A percentile compares a stretch with the other conserved stretches of the same genome.
phyloP scores from a whole-genome alignment of 2,329 filamentous ascomycete genomes.

The Aureobasidium pullulans region DNA sequence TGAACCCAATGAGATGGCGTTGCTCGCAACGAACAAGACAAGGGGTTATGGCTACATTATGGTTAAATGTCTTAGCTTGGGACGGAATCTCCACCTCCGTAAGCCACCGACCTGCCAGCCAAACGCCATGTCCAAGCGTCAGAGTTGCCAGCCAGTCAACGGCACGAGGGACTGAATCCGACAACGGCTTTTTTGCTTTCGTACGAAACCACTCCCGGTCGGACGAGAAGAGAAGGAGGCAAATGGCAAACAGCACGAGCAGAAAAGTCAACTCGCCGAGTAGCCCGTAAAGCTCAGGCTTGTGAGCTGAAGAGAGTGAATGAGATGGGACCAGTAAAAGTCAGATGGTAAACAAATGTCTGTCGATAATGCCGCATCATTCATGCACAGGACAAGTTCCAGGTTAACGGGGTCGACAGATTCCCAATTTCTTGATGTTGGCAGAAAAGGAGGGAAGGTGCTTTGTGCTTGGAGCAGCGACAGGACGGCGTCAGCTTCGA shows the following conservation, averaged over 20 bases:
- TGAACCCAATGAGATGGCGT: constrained; percentile 5
- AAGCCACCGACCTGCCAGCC: constrained; percentile 10
- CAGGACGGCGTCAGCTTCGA: background rate
- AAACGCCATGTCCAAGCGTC: constrained; percentile 12
- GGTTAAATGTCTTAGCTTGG: constrained; percentile 9
- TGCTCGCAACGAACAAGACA: constrained; percentile 6
- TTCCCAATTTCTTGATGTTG: background rate
- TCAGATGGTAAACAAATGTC: background rate
- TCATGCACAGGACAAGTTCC: constrained; percentile 3
- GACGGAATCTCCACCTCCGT: constrained; percentile 12
- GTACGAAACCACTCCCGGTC: constrained; percentile 5
- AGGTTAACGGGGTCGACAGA: constrained; percentile 4
- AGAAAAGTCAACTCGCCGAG: constrained; percentile 1
- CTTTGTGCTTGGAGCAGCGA: background rate
- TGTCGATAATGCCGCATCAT: background rate
- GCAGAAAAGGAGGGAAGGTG: background rate
- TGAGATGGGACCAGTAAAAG: background rate
- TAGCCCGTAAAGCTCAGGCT: background rate
- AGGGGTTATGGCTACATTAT: constrained; percentile 7
- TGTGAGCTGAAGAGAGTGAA: background rate
- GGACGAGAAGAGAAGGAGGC: background rate
- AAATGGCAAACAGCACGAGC: background rate
- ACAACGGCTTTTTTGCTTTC: constrained; percentile 10
- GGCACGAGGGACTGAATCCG: background rate
- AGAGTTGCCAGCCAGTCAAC: constrained; percentile 3